Evolutionary conservation across 1,139 yeast genomes (phyloP).

Genomic region (Candida smagusa): DNA sequence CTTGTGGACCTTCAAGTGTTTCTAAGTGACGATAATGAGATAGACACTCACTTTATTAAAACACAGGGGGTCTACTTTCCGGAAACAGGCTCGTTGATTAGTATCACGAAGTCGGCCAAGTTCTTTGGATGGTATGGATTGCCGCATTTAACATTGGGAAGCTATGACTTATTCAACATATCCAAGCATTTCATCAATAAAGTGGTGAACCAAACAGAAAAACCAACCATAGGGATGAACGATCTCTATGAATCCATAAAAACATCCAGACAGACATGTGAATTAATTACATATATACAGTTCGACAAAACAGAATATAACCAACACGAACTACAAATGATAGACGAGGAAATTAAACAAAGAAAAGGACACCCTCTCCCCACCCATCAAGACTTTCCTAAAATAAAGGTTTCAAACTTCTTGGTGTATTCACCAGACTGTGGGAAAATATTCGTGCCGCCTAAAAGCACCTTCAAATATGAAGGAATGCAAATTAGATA

Average conservation of each 20-base stretch:
- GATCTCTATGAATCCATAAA: slow-evolving; percentile 36
- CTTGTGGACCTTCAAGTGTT: slow-evolving; percentile 21
- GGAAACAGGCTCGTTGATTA: slow-evolving; percentile 63
- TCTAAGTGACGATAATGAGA: slow-evolving; percentile 41
- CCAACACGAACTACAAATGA: slow-evolving; percentile 48
- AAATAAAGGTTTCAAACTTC: slow-evolving; percentile 50
- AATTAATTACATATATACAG: slow-evolving; percentile 66
- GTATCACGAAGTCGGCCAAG: slow-evolving; percentile 67
- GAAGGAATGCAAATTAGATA: slow-evolving; percentile 46
- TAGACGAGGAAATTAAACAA: slow-evolving; percentile 69
- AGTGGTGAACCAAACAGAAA: slow-evolving; percentile 39
- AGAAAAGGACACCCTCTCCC: slow-evolving; percentile 79
- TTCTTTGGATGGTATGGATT: slow-evolving; percentile 63
- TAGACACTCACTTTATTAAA: slow-evolving; percentile 41
- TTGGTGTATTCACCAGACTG: slow-evolving; percentile 87
- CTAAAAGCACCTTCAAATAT: slow-evolving; percentile 20
- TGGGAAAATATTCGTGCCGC: slow-evolving; percentile 53
- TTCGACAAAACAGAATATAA: slow-evolving; percentile 56
- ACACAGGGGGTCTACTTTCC: slow-evolving; percentile 71
- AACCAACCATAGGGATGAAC: slow-evolving; percentile 34
- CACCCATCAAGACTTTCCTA: slow-evolving; percentile 41
- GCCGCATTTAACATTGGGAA: slow-evolving; percentile 54
- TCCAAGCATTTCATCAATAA: slow-evolving; percentile 37
- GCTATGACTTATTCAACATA: slow-evolving; percentile 35
- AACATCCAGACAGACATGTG: slow-evolving; percentile 60